phyloP scores from a whole-genome alignment of 208 protist species.

The Vickermania ingenoplastis region DNA sequence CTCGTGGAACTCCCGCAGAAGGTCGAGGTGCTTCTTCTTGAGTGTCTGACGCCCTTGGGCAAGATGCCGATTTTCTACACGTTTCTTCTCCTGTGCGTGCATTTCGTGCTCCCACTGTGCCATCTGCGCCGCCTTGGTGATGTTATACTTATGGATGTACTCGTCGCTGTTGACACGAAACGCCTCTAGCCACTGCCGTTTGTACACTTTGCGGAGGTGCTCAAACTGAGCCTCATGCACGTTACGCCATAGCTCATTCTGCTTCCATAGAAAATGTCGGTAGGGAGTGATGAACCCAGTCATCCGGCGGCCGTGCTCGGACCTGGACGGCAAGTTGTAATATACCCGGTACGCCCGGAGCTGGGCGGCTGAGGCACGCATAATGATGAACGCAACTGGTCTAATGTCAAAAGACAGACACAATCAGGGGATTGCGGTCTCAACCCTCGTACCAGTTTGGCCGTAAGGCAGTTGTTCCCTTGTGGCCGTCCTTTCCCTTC shows the following conservation, averaged over 20 bases:
- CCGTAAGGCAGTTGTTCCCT: neutral
- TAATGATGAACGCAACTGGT: constrained; percentile 12
- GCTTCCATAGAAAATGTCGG: constrained; percentile 90
- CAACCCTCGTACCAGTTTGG: neutral
- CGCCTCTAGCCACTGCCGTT: constrained; percentile 87
- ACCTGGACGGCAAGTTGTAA: constrained; percentile 86
- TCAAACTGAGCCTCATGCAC: constrained; percentile 90
- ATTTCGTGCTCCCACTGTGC: constrained; percentile 89
- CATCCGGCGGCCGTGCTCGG: constrained; percentile 75
- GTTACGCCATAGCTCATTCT: constrained; percentile 89
- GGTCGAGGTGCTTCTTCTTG: constrained; percentile 86
- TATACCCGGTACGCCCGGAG: constrained; percentile 64
- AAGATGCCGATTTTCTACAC: constrained; percentile 57
- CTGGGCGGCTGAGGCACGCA: constrained; percentile 20
- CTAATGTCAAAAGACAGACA: neutral
- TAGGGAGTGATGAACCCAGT: constrained; percentile 87
- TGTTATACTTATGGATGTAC: constrained; percentile 92
- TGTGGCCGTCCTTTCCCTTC: too few relatives aligned
- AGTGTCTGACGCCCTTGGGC: constrained; percentile 70
- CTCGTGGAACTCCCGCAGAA: constrained; percentile 85
- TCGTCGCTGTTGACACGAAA: constrained; percentile 89
- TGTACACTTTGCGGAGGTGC: constrained; percentile 87
- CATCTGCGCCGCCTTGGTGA: constrained; percentile 84
- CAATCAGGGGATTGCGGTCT: neutral
- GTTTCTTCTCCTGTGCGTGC: constrained; percentile 79